These are phyloP conservation scores for Gracilariopsis chorda DNA, from an alignment of 23 red algal species.

Conservation along the genomic window DNA sequence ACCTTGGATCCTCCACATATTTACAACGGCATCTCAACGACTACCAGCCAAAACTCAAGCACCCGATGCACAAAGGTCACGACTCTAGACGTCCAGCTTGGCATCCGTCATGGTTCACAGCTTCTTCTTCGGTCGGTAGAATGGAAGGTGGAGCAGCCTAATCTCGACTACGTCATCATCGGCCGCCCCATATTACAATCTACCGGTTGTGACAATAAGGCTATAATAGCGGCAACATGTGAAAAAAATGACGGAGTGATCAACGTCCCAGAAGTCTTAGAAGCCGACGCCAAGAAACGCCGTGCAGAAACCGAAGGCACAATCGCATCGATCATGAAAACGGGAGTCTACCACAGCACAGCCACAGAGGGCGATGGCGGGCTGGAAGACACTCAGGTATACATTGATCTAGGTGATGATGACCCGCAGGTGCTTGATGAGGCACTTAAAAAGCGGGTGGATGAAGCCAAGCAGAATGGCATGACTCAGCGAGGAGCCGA, in stretches of 20 bases:
- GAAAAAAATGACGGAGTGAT: constrained; percentile 24
- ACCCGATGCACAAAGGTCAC: background rate
- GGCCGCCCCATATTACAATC: background rate
- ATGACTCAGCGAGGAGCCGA: background rate
- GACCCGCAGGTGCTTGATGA: background rate
- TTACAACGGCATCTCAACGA: background rate
- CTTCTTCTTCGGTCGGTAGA: background rate
- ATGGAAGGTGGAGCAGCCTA: constrained; percentile 10
- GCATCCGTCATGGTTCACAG: constrained; percentile 24
- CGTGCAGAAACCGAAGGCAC: background rate
- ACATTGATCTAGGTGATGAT: constrained; percentile 37
- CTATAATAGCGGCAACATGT: constrained; percentile 5
- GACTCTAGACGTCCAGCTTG: background rate
- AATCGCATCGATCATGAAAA: background rate
- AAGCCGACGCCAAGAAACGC: background rate
- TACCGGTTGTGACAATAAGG: constrained; percentile 23
- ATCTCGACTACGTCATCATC: background rate
- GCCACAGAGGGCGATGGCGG: constrained; percentile 19
- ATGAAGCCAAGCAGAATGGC: background rate
- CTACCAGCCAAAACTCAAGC: background rate
- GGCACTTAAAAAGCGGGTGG: background rate
- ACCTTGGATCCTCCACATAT: background rate
- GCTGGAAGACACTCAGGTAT: background rate
- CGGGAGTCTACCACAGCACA: background rate
- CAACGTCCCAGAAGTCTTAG: background rate